Conservation (phyloP, 805 yeast species). For the Osmozyma mogii region DNA sequence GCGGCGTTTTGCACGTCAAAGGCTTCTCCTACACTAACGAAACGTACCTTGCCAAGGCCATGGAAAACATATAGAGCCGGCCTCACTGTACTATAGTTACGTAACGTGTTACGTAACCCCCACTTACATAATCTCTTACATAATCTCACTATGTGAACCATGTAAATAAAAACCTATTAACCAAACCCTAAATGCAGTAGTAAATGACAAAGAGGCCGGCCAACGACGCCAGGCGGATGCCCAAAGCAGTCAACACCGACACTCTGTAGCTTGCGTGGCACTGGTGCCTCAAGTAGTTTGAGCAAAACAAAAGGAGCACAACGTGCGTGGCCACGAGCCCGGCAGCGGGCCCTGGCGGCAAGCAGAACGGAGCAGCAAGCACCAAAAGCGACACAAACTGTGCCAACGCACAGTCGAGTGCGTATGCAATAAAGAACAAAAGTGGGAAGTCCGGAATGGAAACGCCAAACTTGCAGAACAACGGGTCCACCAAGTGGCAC, state of each 20-base stretch:
- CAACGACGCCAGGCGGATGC: too few relatives aligned
- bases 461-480: conserved; percentile 9
- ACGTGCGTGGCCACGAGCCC: background rate
- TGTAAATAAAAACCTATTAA: too few relatives aligned
- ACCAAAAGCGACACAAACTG: conserved; percentile 7
- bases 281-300: conserved; percentile 10
- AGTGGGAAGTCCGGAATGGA: conserved; percentile 6
- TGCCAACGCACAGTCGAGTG: conserved; percentile 6
- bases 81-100: too few relatives aligned
- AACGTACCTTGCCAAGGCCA: conserved; percentile 18
- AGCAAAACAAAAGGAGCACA: conserved; percentile 6
- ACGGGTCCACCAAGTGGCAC: conserved; percentile 9
- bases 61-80: conserved; percentile 1
- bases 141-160: too few relatives aligned
- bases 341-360: background rate
- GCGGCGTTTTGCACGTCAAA: conserved; percentile 31
- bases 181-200: too few relatives aligned
- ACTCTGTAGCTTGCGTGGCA: conserved; percentile 6
- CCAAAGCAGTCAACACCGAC: conserved; percentile 5
- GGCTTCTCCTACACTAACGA: conserved; percentile 37
- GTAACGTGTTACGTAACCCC: too few relatives aligned
- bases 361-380: conserved; percentile 6
- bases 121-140: too few relatives aligned
- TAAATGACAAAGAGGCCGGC: too few relatives aligned
- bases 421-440: conserved; percentile 5